A percentile compares a stretch with the other conserved stretches of the same genome.
These are phyloP conservation scores for Aspergillus ustus DNA, from an alignment of 2,329 filamentous ascomycete species.

Conservation along the genomic window DNA sequence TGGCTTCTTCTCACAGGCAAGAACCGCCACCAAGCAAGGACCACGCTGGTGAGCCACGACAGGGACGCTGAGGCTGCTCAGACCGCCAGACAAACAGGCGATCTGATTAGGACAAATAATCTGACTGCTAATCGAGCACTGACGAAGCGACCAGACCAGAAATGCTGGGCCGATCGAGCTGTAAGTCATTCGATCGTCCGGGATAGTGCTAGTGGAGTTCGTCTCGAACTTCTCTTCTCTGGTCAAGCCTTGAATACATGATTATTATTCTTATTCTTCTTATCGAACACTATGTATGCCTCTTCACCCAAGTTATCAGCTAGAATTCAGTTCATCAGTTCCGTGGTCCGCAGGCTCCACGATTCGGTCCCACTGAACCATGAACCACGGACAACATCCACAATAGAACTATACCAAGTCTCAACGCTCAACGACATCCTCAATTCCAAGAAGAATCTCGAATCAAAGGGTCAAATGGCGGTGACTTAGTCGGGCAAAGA, in stretches of 20 bases:
- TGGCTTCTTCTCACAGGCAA: conserved; percentile 11
- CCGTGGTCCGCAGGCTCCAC: conserved; percentile 5
- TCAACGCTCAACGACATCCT: background rate
- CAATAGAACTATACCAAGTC: background rate
- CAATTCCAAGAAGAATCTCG: background rate
- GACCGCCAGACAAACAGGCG: background rate
- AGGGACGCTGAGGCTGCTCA: conserved; percentile 26
- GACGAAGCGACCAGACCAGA: conserved; percentile 11
- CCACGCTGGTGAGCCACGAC: conserved; percentile 17
- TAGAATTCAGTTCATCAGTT: background rate
- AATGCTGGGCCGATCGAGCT: conserved; percentile 29
- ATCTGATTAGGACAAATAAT: background rate
- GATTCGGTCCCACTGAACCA: conserved; percentile 6
- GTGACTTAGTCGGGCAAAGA: conserved; percentile 1
- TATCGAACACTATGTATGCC: too few relatives aligned
- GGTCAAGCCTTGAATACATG: background rate
- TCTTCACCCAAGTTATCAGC: background rate
- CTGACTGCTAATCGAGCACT: background rate
- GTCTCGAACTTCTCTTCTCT: background rate
- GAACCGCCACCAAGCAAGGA: conserved; percentile 32
- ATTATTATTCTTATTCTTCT: too few relatives aligned
- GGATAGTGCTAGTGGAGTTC: conserved; percentile 28
- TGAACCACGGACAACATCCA: background rate
- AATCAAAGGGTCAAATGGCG: conserved; percentile 3
- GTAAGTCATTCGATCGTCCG: conserved; percentile 32